Evolutionary conservation across 345 rosid genomes (phyloP).

Genomic region (Gossypium thurberi): DNA sequence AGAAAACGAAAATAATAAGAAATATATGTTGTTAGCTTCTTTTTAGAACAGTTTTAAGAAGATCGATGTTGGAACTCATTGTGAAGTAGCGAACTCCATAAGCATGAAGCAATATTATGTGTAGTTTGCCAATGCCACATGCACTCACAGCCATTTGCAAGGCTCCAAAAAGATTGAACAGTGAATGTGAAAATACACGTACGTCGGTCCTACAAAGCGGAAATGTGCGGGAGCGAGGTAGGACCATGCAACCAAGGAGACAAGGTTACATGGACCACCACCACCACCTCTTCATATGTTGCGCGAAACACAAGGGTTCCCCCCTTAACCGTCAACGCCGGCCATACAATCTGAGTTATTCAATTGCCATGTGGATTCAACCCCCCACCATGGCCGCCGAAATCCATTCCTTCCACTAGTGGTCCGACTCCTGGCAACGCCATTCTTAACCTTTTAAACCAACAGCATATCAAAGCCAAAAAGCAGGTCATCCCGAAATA

Average conservation of each 20-base stretch:
- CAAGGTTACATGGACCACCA: conserved; percentile 23
- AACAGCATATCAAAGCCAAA: background rate
- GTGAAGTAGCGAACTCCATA: background rate
- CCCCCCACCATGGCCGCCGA: conserved; percentile 12
- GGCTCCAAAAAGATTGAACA: background rate
- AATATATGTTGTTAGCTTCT: background rate
- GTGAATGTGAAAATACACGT: background rate
- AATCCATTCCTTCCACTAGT: background rate
- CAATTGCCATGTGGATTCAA: conserved; percentile 13
- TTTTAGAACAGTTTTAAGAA: background rate
- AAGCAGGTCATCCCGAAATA: background rate
- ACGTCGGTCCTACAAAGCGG: conserved; percentile 5
- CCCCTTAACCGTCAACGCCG: conserved; percentile 33
- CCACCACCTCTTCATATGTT: background rate
- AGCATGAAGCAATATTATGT: background rate
- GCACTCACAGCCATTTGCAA: background rate
- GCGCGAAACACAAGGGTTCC: conserved; percentile 23
- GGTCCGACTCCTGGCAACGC: too few species aligned
- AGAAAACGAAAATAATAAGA: background rate
- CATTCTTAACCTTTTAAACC: background rate
- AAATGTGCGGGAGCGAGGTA: background rate
- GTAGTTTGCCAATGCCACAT: background rate
- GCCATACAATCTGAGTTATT: conserved; percentile 3
- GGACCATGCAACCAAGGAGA: conserved; percentile 18
- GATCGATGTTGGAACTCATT: background rate